Conservation (phyloP, 768 basidiomycete species). For the Exsudoporus frostii region DNA sequence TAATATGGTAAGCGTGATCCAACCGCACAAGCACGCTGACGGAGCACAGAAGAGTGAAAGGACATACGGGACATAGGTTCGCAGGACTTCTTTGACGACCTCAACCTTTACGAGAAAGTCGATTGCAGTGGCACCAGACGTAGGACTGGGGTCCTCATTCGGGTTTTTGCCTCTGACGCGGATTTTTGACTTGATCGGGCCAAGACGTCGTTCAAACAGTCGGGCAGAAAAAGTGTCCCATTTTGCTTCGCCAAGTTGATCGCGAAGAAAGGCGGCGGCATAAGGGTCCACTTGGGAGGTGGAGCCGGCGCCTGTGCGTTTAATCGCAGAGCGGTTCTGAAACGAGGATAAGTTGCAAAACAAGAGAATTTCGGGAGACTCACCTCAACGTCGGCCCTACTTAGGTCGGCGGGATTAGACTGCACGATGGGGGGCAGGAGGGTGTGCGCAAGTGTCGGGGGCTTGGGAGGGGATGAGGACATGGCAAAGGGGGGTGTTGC, state of each 20-base stretch:
- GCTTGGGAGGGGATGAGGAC: conserved; percentile 24
- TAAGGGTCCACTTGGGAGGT: conserved; percentile 38
- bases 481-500: conserved; percentile 14
- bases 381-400: conserved; percentile 25
- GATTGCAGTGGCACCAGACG: conserved; percentile 41
- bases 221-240: conserved; percentile 47
- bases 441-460: conserved; percentile 25
- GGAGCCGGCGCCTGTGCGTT: conserved; percentile 20
- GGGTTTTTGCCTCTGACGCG: conserved; percentile 30
- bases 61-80: conserved; percentile 49
- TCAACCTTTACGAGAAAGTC: conserved; percentile 54
- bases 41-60: background rate
- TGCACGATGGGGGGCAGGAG: conserved; percentile 34
- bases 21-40: conserved; percentile 3
- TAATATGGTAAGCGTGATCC: conserved; percentile 23
- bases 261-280: conserved; percentile 44
- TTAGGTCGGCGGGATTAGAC: conserved; percentile 30
- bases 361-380: background rate
- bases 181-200: conserved; percentile 37
- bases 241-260: conserved; percentile 41
- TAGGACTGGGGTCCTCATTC: conserved; percentile 26
- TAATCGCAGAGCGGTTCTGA: conserved; percentile 28
- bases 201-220: conserved; percentile 44
- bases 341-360: conserved; percentile 10
- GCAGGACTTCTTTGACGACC: conserved; percentile 47